phyloP scores from a whole-genome alignment of 2,329 filamentous ascomycete genomes.

The Incumbomyces lentus region DNA sequence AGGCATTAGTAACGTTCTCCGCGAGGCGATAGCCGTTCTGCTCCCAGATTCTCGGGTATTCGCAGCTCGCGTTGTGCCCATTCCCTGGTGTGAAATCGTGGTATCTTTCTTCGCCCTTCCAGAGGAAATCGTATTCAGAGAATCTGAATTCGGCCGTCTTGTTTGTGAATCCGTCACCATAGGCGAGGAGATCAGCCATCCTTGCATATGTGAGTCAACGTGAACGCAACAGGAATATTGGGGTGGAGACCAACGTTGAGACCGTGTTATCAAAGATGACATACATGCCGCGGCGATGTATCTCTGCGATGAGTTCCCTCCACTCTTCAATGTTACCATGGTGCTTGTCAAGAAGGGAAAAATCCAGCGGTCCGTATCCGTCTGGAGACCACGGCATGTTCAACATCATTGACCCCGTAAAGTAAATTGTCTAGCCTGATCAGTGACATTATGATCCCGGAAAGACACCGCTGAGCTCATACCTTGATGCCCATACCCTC shows the following conservation, averaged over 20 bases:
- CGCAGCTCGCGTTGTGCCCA: conserved; percentile 42
- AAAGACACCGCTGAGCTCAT: too few relatives aligned
- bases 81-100: conserved; percentile 49
- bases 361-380: conserved; percentile 50
- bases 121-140: conserved; percentile 48
- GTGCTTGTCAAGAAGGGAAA: conserved; percentile 54
- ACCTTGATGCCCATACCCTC: conserved; percentile 53
- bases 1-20: conserved; percentile 34
- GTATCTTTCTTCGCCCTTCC: conserved; percentile 47
- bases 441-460: too few relatives aligned
- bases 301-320: conserved; percentile 47
- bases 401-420: conserved; percentile 54
- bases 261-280: conserved; percentile 57
- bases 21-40: conserved; percentile 45
- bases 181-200: conserved; percentile 53
- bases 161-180: conserved; percentile 50
- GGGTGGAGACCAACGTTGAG: conserved; percentile 32
- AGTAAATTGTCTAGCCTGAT: conserved; percentile 30
- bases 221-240: too few relatives aligned
- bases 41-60: conserved; percentile 53
- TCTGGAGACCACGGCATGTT: conserved; percentile 56
- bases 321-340: conserved; percentile 51
- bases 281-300: conserved; percentile 55
- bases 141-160: conserved; percentile 44
- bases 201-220: too few relatives aligned